These are phyloP conservation scores for Prunus fruticosa DNA, from an alignment of 306 rosid genomes.

Conservation along the genomic window DNA sequence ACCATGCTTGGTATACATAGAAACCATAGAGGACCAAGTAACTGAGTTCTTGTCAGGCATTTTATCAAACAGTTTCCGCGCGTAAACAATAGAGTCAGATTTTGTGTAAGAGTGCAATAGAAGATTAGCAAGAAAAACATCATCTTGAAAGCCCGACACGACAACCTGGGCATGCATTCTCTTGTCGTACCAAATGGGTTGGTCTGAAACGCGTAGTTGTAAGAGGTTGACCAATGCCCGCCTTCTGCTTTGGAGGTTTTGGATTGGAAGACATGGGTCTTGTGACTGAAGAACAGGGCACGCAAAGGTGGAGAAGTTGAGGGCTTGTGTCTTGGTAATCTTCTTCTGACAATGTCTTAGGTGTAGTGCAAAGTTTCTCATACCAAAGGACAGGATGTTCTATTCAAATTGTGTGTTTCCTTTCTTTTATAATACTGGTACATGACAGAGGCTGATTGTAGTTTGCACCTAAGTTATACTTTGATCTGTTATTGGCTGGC, in stretches of 20 bases:
- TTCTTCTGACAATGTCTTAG: constrained; percentile 16
- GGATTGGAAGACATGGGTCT: constrained; percentile 20
- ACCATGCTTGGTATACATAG: constrained; percentile 62
- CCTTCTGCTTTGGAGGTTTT: constrained; percentile 34
- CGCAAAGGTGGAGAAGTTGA: constrained; percentile 28
- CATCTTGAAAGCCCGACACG: constrained; percentile 51
- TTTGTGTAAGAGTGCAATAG: constrained; percentile 45
- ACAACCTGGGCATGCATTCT: constrained; percentile 61
- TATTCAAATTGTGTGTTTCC: not conserved
- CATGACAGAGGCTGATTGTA: not conserved
- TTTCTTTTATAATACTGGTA: not conserved
- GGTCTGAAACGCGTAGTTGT: constrained; percentile 31
- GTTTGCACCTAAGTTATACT: not conserved
- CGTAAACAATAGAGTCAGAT: constrained; percentile 32
- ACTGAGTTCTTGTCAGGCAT: constrained; percentile 64
- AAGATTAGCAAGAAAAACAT: constrained; percentile 62
- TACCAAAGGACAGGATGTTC: not conserved
- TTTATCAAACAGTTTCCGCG: constrained; percentile 59
- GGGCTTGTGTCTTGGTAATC: constrained; percentile 1
- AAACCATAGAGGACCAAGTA: constrained; percentile 80
- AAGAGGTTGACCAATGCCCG: constrained; percentile 52
- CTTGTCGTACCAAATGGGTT: constrained; percentile 25
- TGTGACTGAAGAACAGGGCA: constrained; percentile 29
- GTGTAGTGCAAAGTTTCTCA: constrained; percentile 9
- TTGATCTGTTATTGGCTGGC: no score